phyloP scores from a whole-genome alignment of 2,329 filamentous ascomycete species.

The Xylariaceae sp. region DNA sequence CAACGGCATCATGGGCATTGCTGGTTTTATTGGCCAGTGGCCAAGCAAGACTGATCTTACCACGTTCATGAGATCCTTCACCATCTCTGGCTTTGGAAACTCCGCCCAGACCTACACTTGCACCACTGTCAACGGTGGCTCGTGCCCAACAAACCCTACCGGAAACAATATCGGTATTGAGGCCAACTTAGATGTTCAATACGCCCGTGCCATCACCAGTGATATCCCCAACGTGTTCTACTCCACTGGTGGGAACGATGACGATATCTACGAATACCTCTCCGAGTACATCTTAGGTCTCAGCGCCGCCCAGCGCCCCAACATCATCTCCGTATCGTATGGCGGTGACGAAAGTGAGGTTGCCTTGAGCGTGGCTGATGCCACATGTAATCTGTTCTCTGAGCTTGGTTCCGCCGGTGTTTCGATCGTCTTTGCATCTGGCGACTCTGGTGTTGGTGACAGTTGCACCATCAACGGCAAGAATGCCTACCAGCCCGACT shows the following conservation, averaged over 20 bases:
- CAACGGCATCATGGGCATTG: constrained; percentile 17
- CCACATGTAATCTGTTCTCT: constrained; percentile 5
- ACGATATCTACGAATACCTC: constrained; percentile 8
- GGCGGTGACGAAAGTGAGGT: constrained; percentile 8
- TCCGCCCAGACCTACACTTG: neutral
- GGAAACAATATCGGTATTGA: constrained; percentile 4
- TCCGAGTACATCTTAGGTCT: constrained; percentile 9
- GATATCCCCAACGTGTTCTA: constrained; percentile 11
- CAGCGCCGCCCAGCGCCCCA: neutral
- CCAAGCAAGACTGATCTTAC: constrained; percentile 8
- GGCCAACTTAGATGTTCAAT: constrained; percentile 16
- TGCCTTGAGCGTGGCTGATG: neutral
- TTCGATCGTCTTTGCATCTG: constrained; percentile 14
- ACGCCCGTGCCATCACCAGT: constrained; percentile 14
- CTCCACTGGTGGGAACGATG: constrained; percentile 3
- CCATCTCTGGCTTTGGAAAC: constrained; percentile 4
- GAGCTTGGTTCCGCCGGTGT: constrained; percentile 14
- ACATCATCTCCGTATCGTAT: constrained; percentile 16
- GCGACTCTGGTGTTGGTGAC: constrained; percentile 14
- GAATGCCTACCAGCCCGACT: constrained; percentile 2
- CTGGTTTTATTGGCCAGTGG: constrained; percentile 8
- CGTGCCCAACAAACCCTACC: constrained; percentile 6
- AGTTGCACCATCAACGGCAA: constrained; percentile 5
- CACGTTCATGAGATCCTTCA: constrained; percentile 6
- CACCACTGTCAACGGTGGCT: constrained; percentile 10